Conservation (phyloP, 2,329 filamentous ascomycete species). For the Elsinoe australis region DNA sequence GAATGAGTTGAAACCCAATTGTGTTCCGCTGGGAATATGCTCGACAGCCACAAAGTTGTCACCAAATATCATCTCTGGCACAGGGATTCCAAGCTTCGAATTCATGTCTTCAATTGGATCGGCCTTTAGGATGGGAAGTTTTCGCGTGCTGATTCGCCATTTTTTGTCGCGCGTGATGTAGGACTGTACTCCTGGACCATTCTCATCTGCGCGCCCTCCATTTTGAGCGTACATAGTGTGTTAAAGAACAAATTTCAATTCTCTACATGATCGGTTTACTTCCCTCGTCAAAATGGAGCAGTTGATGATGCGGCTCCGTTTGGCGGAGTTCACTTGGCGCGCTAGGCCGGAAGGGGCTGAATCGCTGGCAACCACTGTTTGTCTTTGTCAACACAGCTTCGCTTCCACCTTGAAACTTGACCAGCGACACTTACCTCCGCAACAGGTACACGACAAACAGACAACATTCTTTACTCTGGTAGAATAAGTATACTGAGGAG, state of each 20-base stretch:
- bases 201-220: constrained; percentile 1
- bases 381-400: background rate
- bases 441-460: background rate
- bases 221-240: constrained; percentile 47
- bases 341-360: background rate
- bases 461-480: background rate
- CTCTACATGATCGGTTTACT: too few species aligned
- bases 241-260: too few species aligned
- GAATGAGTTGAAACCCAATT: constrained; percentile 71
- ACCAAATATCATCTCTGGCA: constrained; percentile 98
- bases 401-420: background rate
- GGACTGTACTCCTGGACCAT: constrained; percentile 21
- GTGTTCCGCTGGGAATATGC: constrained; percentile 69
- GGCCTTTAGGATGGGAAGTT: constrained; percentile 90
- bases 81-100: constrained; percentile 68
- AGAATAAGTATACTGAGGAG: background rate
- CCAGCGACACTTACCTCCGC: background rate
- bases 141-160: constrained; percentile 63
- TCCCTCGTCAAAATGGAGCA: too few species aligned
- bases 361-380: background rate
- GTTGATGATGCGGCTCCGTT: constrained; percentile 6
- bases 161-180: constrained; percentile 25
- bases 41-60: constrained; percentile 77
- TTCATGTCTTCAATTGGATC: constrained; percentile 83
- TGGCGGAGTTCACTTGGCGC: background rate